Evolutionary conservation across 2,329 filamentous ascomycete genomes (phyloP), one percentile per base, ranked within the genome.

Genomic region (Tolypocladium nubicola): DNA sequence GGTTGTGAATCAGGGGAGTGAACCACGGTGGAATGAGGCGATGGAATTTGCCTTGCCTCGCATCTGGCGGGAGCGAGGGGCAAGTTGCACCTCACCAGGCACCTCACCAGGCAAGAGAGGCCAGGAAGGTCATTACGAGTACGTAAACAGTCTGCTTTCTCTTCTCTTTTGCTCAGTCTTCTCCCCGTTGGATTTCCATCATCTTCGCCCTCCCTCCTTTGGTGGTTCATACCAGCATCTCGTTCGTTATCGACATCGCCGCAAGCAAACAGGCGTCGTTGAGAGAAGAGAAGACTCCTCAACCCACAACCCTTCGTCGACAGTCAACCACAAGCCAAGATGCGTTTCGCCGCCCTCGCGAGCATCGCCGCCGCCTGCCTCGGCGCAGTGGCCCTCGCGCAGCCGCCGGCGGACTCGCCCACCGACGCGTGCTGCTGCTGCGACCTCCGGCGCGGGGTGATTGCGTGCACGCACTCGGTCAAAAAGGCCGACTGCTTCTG

Each of bases 381-480:
- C 30, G 53, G 43, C 54, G 38, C 43, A n/a, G 21, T n/a, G 19
- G 53, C 16, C 23, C 7, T 53, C n/a, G 60, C 57, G 14, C 47
- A 55, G 19, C 55, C 56, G 7, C 23, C 57, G n/a, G 16, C 23
- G 13, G 37, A 39, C 21, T n/a, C 53, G 37, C 39, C 62, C n/a
- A 58, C 37, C 19, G 40, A 62, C 40, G 56, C 58, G 11, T 72
- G 69, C 65, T 72, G 70, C 65, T 72, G 70, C 65, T 72, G 70
- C 61, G 64, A 72, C 52, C 58, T 65, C 14, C 58, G 59, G 10
- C 53, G 56, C 8, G 50, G 47, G 8, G 61, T 58, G 54, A 67
- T 69, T 26, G 58, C 62, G 55, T 72, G 70, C 61, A 59, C 57
- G n/a, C 43, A 53, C 13, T 23, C 53, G 19, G 60, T 60, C 50